Conservation (phyloP, 1,284 basidiomycete genomes). For the Melampsora americana region DNA sequence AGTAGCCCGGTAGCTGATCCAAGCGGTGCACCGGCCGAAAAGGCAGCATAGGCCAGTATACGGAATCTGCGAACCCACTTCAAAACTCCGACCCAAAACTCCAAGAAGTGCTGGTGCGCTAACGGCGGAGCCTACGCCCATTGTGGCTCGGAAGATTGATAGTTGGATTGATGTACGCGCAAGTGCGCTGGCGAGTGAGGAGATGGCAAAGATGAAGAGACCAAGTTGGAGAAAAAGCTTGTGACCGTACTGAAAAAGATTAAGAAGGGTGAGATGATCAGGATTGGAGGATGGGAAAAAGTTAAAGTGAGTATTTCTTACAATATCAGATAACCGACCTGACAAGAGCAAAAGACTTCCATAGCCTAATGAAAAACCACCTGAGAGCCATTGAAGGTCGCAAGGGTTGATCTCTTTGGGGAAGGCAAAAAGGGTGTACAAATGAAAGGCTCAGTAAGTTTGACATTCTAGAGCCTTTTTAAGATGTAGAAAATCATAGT, state of each 20-base stretch:
- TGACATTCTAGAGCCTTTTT: too few relatives aligned
- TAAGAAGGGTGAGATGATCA: background rate
- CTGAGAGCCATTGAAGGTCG: slow-evolving; percentile 39
- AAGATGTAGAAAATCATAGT: background rate
- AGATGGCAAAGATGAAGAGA: slow-evolving; percentile 1
- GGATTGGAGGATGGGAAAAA: background rate
- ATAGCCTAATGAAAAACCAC: slow-evolving; percentile 28
- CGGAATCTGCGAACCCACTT: slow-evolving; percentile 5
- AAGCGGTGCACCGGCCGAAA: slow-evolving; percentile 31
- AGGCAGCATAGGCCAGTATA: slow-evolving; percentile 19
- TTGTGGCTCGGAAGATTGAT: slow-evolving; percentile 29
- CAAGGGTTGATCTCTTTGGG: slow-evolving; percentile 23
- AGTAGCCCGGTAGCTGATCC: slow-evolving; percentile 26
- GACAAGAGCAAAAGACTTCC: slow-evolving; percentile 31
- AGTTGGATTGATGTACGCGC: slow-evolving; percentile 27
- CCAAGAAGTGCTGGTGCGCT: slow-evolving; percentile 30
- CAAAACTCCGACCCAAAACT: slow-evolving; percentile 22
- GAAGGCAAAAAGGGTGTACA: background rate
- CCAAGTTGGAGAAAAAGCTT: slow-evolving; percentile 32
- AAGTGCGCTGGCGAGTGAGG: slow-evolving; percentile 28
- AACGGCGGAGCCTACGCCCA: slow-evolving; percentile 28
- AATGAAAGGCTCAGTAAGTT: background rate
- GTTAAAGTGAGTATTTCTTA: background rate
- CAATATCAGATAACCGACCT: slow-evolving; percentile 32
- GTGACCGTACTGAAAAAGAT: slow-evolving; percentile 27